Percentiles rank a stretch among this genome's conserved stretches.
phyloP scores from a whole-genome alignment of 306 rosid species.

The Cercis canadensis region DNA sequence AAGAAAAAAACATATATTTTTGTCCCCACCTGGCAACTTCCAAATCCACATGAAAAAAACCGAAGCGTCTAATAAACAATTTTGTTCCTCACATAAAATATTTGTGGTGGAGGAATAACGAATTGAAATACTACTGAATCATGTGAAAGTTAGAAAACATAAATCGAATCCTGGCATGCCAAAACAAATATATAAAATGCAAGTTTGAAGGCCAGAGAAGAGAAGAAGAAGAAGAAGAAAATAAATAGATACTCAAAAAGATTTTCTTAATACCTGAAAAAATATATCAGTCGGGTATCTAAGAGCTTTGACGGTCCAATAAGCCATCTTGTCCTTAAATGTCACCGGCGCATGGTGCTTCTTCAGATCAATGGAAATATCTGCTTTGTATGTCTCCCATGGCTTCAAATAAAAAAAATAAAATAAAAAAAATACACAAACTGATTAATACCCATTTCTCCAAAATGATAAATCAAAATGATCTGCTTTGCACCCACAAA shows the following conservation, averaged over 20 bases:
- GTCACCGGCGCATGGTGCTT: slow-evolving; percentile 69
- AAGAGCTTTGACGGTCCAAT: slow-evolving; percentile 70
- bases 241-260: neutral
- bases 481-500: too few relatives aligned
- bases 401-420: slow-evolving; percentile 51
- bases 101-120: too few relatives aligned
- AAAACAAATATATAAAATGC: neutral
- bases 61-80: too few relatives aligned
- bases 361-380: slow-evolving; percentile 60
- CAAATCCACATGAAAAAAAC: too few relatives aligned
- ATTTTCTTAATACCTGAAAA: slow-evolving; percentile 58
- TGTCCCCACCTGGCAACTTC: too few relatives aligned
- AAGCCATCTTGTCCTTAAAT: slow-evolving; percentile 72
- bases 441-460: neutral
- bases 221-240: neutral
- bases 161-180: too few relatives aligned
- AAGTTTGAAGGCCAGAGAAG: neutral
- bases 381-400: slow-evolving; percentile 76
- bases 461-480: too few relatives aligned
- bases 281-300: slow-evolving; percentile 69
- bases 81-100: too few relatives aligned
- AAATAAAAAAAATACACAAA: neutral
- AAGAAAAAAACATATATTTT: too few relatives aligned
- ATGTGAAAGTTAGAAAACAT: too few relatives aligned
- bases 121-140: too few relatives aligned